Conservation (phyloP, 2,329 filamentous ascomycete genomes). For the Colletotrichum musae region DNA sequence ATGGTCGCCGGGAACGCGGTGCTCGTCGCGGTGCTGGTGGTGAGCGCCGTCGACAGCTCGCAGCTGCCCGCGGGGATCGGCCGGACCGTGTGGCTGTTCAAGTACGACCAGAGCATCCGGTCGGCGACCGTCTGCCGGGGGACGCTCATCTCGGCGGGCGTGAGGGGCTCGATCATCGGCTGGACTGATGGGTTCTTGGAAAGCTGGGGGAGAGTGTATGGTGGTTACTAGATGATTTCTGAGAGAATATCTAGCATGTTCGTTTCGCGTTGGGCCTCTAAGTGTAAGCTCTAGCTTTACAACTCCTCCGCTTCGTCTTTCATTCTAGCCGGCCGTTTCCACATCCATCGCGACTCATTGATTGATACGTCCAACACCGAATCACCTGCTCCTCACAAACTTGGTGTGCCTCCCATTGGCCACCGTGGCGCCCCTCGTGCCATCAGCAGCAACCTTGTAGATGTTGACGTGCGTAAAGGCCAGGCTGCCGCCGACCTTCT, state of each 20-base stretch:
- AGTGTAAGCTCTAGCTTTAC: too few species aligned
- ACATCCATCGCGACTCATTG: too few species aligned
- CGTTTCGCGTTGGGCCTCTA: background rate
- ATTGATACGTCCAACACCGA: background rate
- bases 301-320: too few species aligned
- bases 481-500: slow-evolving; percentile 76
- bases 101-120: slow-evolving; percentile 21
- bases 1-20: slow-evolving; percentile 38
- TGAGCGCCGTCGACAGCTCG: slow-evolving; percentile 14
- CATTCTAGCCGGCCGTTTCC: too few species aligned
- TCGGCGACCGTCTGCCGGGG: slow-evolving; percentile 22
- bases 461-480: slow-evolving; percentile 63
- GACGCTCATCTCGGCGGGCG: slow-evolving; percentile 17
- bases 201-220: slow-evolving; percentile 16
- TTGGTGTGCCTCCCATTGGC: slow-evolving; percentile 41
- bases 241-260: background rate
- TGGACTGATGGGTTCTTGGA: slow-evolving; percentile 18
- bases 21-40: slow-evolving; percentile 26
- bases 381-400: slow-evolving; percentile 38
- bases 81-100: slow-evolving; percentile 34
- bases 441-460: slow-evolving; percentile 40
- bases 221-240: background rate
- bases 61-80: slow-evolving; percentile 19
- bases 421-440: slow-evolving; percentile 35
- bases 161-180: slow-evolving; percentile 19